These are phyloP conservation scores for Mycena sanguinolenta DNA, from an alignment of 768 basidiomycete species.

Conservation along the genomic window DNA sequence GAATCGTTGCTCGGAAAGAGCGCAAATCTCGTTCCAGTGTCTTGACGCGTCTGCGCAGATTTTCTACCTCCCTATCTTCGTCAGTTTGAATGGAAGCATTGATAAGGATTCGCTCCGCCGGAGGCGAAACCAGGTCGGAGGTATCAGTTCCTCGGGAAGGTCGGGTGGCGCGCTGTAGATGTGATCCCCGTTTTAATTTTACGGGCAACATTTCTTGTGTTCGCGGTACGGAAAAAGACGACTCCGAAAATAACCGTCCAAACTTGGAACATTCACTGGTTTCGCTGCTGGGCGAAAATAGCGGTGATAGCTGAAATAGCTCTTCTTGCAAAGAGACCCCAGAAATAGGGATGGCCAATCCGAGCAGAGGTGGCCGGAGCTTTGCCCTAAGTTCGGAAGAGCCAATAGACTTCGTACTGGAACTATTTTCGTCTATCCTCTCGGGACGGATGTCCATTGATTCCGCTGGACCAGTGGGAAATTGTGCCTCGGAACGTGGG, in stretches of 20 bases:
- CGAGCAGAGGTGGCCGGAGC: slow-evolving; percentile 16
- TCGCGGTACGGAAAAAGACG: slow-evolving; percentile 17
- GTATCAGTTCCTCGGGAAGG: slow-evolving; percentile 26
- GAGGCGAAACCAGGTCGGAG: slow-evolving; percentile 10
- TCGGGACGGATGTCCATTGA: neutral
- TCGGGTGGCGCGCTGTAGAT: neutral
- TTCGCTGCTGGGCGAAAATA: slow-evolving; percentile 31
- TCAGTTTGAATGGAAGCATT: slow-evolving; percentile 27
- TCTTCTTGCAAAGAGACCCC: slow-evolving; percentile 27
- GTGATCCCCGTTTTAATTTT: slow-evolving; percentile 20
- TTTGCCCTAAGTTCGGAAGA: too few relatives aligned
- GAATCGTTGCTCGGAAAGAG: slow-evolving; percentile 5
- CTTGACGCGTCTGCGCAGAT: slow-evolving; percentile 28
- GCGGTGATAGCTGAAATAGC: slow-evolving; percentile 29
- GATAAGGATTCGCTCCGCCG: slow-evolving; percentile 7
- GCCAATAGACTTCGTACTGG: neutral
- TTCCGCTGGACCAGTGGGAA: neutral
- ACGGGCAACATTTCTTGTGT: neutral
- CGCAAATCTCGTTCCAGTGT: slow-evolving; percentile 32
- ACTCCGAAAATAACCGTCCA: slow-evolving; percentile 16
- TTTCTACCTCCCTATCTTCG: slow-evolving; percentile 18
- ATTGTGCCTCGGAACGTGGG: neutral
- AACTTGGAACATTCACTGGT: neutral
- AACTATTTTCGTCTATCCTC: neutral
- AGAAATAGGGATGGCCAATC: slow-evolving; percentile 28